Evolutionary conservation across 768 basidiomycete genomes (phyloP).

Genomic region (Lactifluus pinguis): DNA sequence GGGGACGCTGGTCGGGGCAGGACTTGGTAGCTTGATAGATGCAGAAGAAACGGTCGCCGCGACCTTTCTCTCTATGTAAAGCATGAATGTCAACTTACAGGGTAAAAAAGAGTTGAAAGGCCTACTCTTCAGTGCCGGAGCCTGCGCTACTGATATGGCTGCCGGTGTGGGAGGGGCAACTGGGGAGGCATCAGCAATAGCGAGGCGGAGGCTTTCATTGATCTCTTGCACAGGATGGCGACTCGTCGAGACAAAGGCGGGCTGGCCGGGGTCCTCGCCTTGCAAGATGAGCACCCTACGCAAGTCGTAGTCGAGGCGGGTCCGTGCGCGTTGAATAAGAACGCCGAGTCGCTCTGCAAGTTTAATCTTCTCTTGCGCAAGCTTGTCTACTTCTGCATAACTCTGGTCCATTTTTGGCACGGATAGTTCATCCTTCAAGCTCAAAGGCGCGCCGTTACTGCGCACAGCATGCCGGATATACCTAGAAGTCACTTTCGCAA

Average conservation of each 20-base stretch:
- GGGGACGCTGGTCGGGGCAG: conserved; percentile 23
- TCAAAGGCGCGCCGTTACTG: conserved; percentile 17
- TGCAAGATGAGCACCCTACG: conserved; percentile 35
- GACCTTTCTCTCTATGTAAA: conserved; percentile 18
- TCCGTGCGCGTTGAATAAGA: conserved; percentile 37
- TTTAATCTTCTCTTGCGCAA: conserved; percentile 36
- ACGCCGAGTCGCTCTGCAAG: conserved; percentile 37
- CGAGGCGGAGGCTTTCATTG: conserved; percentile 17
- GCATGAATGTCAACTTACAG: not conserved
- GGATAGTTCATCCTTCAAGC: conserved; percentile 31
- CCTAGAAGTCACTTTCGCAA: conserved; percentile 35
- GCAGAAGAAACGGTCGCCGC: conserved; percentile 20
- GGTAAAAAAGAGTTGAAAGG: not conserved
- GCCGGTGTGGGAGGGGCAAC: conserved; percentile 7
- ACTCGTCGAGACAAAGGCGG: conserved; percentile 21
- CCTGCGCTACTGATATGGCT: conserved; percentile 1
- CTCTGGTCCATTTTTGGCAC: conserved; percentile 28
- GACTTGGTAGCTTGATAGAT: conserved; percentile 30
- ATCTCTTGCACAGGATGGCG: conserved; percentile 34
- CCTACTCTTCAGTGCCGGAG: conserved; percentile 14
- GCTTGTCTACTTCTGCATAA: conserved; percentile 25
- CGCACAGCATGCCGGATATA: conserved; percentile 37
- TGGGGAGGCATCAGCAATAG: conserved; percentile 15
- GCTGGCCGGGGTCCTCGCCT: conserved; percentile 33
- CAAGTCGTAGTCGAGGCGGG: conserved; percentile 41